Conservation (phyloP, 2,329 filamentous ascomycete genomes). For the Exophiala lecanii-corni region DNA sequence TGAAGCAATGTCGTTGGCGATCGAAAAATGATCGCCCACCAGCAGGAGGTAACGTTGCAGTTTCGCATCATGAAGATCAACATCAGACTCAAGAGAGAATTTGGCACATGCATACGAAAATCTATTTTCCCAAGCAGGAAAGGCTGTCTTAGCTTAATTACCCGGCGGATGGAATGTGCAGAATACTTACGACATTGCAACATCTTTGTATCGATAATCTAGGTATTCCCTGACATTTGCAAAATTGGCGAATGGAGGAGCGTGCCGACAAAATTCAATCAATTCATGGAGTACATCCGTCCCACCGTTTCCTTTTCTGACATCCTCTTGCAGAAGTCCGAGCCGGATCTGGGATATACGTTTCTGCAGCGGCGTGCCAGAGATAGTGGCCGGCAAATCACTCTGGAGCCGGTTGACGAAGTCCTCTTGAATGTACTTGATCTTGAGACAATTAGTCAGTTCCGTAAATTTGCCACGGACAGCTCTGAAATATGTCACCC, state of each 20-base stretch:
- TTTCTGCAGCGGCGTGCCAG: not conserved
- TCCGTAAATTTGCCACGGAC: no score
- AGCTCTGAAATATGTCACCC: not conserved
- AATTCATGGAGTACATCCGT: not conserved
- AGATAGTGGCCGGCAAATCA: not conserved
- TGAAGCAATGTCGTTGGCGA: not conserved
- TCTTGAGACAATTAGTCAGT: no score
- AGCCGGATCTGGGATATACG: not conserved
- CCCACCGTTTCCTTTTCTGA: not conserved
- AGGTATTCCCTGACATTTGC: not conserved
- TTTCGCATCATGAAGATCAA: not conserved
- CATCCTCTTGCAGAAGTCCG: not conserved
- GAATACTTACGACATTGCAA: not conserved
- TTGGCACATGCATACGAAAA: not conserved
- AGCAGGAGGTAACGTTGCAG: not conserved
- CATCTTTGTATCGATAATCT: slow-evolving; percentile 1
- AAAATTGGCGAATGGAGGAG: not conserved
- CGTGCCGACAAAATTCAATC: not conserved
- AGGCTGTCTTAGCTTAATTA: no score
- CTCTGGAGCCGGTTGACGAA: not conserved
- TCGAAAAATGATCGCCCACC: not conserved
- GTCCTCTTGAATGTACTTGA: not conserved
- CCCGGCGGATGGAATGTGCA: no score
- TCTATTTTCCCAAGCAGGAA: no score
- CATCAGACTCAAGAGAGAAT: not conserved